Percentiles rank a stretch among this genome's conserved stretches.
These are phyloP conservation scores for Gnetum montanum DNA, from an alignment of 75 land plant species.

Conservation along the genomic window DNA sequence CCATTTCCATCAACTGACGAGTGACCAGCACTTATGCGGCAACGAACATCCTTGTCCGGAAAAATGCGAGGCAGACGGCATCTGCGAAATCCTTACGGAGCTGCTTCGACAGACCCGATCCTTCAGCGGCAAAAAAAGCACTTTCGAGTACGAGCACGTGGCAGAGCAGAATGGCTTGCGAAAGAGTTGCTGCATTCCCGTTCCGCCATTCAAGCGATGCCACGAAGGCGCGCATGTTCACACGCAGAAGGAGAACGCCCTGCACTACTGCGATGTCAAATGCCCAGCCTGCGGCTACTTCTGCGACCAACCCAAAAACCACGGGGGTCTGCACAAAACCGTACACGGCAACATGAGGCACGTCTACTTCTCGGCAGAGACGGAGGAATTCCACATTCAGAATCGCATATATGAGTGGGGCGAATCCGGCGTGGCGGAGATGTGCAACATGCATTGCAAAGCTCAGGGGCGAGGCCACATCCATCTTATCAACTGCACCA, in stretches of 20 bases:
- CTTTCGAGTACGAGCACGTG: background rate
- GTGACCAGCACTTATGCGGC: background rate
- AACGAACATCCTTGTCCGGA: too few relatives aligned
- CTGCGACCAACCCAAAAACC: background rate
- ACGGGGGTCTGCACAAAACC: background rate
- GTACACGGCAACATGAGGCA: background rate
- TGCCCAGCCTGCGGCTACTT: background rate
- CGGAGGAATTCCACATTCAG: too few relatives aligned
- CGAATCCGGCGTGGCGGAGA: slow-evolving; percentile 15
- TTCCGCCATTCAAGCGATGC: background rate
- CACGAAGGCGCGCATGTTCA: background rate
- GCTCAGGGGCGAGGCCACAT: slow-evolving; percentile 16
- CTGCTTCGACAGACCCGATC: background rate
- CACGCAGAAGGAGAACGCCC: background rate
- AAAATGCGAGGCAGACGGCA: background rate
- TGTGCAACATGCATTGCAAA: slow-evolving; percentile 6
- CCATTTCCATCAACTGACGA: background rate
- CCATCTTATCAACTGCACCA: slow-evolving; percentile 15
- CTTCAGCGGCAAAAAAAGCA: background rate
- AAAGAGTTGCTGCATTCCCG: background rate
- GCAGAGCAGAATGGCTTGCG: background rate
- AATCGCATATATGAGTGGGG: slow-evolving; percentile 14
- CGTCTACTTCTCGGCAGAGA: background rate
- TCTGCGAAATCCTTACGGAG: background rate
- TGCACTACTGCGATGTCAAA: background rate